These are phyloP conservation scores for Pseudopediastrum boryanum DNA, from an alignment of 139 green algal species.

Conservation along the genomic window DNA sequence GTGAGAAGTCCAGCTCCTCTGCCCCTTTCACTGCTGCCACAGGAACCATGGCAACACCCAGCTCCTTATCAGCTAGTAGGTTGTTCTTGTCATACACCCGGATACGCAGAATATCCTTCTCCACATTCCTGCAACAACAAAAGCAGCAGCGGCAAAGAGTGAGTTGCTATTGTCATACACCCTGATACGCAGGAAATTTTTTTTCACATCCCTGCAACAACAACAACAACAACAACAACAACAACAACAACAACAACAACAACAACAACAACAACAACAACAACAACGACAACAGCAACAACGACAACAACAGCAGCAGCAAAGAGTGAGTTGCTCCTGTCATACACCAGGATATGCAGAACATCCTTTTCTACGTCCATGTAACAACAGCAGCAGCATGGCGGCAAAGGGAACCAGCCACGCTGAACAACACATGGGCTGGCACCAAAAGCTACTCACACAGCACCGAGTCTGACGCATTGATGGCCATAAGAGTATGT, in stretches of 20 bases:
- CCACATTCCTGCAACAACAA: slow-evolving; percentile 19
- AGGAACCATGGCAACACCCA: slow-evolving; percentile 48
- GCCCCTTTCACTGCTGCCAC: slow-evolving; percentile 7
- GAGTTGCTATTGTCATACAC: neutral
- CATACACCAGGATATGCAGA: slow-evolving; percentile 50
- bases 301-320: slow-evolving; percentile 58
- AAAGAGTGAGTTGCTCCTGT: slow-evolving; percentile 52
- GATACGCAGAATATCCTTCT: slow-evolving; percentile 40
- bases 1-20: slow-evolving; percentile 34
- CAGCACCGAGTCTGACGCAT: no score
- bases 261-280: no score
- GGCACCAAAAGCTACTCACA: no score
- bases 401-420: neutral
- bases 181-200: neutral
- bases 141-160: neutral
- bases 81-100: slow-evolving; percentile 59
- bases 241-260: no score
- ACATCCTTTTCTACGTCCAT: slow-evolving; percentile 32
- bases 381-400: neutral
- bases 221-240: no score
- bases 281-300: slow-evolving; percentile 34
- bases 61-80: slow-evolving; percentile 55
- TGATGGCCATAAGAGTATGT: no score
- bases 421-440: no score
- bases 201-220: no score